Evolutionary conservation across 176 grass and related monocot genomes (phyloP).

Genomic region (Raddia distichophylla): DNA sequence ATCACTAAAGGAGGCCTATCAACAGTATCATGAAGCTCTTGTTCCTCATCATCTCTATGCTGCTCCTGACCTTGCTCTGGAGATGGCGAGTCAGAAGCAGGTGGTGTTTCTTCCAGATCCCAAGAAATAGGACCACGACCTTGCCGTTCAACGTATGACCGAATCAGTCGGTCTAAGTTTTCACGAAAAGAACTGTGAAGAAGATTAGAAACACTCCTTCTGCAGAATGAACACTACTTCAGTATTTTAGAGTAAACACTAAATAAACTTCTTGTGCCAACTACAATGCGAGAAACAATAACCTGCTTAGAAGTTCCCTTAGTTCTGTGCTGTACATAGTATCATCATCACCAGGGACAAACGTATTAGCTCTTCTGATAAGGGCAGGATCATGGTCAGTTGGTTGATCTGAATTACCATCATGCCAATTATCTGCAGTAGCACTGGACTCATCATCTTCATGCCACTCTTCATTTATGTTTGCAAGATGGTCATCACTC

Average conservation of each 20-base stretch:
- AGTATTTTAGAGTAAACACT: conserved; percentile 32
- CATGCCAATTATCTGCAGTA: conserved; percentile 69
- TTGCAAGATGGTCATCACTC: conserved; percentile 54
- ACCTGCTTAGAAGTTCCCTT: conserved; percentile 92
- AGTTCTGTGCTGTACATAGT: conserved; percentile 88
- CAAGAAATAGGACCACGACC: conserved; percentile 67
- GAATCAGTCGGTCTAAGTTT: conserved; percentile 89
- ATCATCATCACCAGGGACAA: conserved; percentile 73
- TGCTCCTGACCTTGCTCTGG: conserved; percentile 54
- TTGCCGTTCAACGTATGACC: conserved; percentile 81
- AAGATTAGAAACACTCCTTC: conserved; percentile 96
- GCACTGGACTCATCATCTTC: conserved; percentile 63
- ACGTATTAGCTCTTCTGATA: conserved; percentile 68
- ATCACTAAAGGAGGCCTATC: conserved; percentile 56
- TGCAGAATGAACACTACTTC: conserved; percentile 47
- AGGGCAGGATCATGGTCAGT: conserved; percentile 53
- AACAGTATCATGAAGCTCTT: conserved; percentile 49
- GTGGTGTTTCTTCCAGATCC: conserved; percentile 63
- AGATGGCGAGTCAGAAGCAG: conserved; percentile 45
- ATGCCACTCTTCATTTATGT: conserved; percentile 69
- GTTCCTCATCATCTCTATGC: conserved; percentile 55
- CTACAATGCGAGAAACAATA: conserved; percentile 26
- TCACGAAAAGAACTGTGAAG: conserved; percentile 89
- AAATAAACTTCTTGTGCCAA: conserved; percentile 2
- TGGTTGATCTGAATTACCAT: conserved; percentile 58